Conservation (phyloP, 139 green algal species). For the Chlamydomonas eustigma region DNA sequence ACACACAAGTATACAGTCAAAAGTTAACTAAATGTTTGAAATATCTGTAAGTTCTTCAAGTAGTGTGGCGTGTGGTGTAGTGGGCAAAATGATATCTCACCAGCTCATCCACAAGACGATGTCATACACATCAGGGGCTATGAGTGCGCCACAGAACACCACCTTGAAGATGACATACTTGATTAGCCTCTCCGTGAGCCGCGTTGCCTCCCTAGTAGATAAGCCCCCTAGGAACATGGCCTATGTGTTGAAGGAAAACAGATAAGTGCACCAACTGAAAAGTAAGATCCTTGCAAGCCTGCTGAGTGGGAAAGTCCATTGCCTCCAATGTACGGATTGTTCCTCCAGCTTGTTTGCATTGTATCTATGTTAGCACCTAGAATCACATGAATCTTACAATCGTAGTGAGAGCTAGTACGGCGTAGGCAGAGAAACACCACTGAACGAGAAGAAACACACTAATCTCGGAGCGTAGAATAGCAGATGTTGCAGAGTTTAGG, state of each 20-base stretch:
- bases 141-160: slow-evolving; percentile 39
- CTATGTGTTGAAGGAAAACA: too few relatives aligned
- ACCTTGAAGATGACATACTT: slow-evolving; percentile 46
- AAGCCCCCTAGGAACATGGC: slow-evolving; percentile 45
- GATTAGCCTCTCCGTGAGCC: slow-evolving; percentile 37
- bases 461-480: slow-evolving; percentile 1
- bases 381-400: not conserved
- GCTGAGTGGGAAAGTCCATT: too few relatives aligned
- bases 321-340: too few relatives aligned
- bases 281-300: too few relatives aligned
- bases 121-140: slow-evolving; percentile 21
- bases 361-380: too few relatives aligned
- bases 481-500: too few relatives aligned
- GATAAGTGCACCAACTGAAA: too few relatives aligned
- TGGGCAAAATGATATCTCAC: slow-evolving; percentile 16
- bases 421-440: slow-evolving; percentile 7
- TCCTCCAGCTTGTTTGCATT: too few relatives aligned
- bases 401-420: not conserved
- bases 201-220: slow-evolving; percentile 19
- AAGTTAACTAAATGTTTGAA: too few relatives aligned
- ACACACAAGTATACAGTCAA: too few relatives aligned
- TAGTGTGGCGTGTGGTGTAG: too few relatives aligned
- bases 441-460: slow-evolving; percentile 4
- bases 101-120: slow-evolving; percentile 41
- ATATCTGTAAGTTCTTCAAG: too few relatives aligned